Percentiles rank a stretch among this genome's conserved stretches.
phyloP scores from a whole-genome alignment of 306 rosid genomes.

The Ceratonia siliqua region DNA sequence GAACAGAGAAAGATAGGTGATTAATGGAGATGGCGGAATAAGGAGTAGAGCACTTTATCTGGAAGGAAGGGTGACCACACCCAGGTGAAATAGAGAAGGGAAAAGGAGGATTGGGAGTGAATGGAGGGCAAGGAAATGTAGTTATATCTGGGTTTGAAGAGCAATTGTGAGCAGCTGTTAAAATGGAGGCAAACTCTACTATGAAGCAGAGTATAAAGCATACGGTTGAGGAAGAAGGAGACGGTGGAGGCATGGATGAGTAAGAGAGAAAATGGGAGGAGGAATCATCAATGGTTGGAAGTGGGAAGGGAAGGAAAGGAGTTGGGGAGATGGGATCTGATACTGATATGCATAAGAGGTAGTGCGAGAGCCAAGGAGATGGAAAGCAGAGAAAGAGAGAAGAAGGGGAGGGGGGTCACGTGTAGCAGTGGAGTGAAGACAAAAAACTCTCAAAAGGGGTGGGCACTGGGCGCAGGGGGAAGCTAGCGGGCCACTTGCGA shows the following conservation, averaged over 20 bases:
- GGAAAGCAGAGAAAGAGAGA: neutral
- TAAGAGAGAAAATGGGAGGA: neutral
- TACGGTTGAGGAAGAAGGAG: neutral
- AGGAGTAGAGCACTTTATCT: conserved; percentile 55
- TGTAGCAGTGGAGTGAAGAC: conserved; percentile 48
- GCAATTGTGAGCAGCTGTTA: conserved; percentile 39
- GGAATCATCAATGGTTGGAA: conserved; percentile 7
- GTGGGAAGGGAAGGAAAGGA: neutral
- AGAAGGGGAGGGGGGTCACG: conserved; percentile 45
- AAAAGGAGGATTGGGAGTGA: conserved; percentile 49
- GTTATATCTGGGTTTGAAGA: conserved; percentile 15
- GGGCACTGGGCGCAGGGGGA: neutral
- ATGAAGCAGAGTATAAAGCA: neutral
- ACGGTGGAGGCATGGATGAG: conserved; percentile 40
- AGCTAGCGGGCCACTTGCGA: neutral
- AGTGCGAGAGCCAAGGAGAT: conserved; percentile 25
- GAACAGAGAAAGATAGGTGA: conserved; percentile 62
- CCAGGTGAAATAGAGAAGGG: conserved; percentile 79
- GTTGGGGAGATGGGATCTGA: conserved; percentile 42
- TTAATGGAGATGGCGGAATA: conserved; percentile 65
- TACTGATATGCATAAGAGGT: neutral
- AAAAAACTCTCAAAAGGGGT: conserved; percentile 9
- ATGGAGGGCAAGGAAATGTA: conserved; percentile 59
- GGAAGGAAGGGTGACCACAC: conserved; percentile 93
- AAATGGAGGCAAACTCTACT: neutral